Conservation (phyloP, 2,329 filamentous ascomycete species). For the Trichothecium sympodiale region DNA sequence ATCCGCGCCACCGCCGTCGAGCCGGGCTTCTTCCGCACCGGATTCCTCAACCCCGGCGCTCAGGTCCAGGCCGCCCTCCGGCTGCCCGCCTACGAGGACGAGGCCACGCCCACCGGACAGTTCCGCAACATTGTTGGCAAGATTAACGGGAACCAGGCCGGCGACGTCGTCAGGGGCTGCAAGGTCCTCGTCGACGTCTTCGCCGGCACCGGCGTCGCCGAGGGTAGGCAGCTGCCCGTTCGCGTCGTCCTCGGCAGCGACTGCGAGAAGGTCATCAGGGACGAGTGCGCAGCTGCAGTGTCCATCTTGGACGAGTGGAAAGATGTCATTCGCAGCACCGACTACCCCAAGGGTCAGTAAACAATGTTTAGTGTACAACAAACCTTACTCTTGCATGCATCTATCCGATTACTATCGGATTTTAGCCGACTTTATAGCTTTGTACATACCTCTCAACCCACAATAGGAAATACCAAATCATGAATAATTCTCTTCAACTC, state of each 20-base stretch:
- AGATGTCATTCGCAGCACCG: conserved; percentile 14
- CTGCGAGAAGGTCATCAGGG: conserved; percentile 26
- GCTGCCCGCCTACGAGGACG: conserved; percentile 19
- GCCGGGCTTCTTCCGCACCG: conserved; percentile 42
- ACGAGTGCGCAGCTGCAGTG: conserved; percentile 30
- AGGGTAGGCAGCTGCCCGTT: conserved; percentile 37
- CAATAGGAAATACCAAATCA: too few species aligned
- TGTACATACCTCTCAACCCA: too few species aligned
- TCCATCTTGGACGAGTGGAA: conserved; percentile 38
- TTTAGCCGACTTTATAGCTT: too few species aligned
- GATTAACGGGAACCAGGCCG: conserved; percentile 37
- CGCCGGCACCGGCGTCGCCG: conserved; percentile 33
- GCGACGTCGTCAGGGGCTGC: conserved; percentile 42
- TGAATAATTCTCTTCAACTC: too few species aligned
- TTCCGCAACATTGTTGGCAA: conserved; percentile 17
- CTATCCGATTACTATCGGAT: too few species aligned
- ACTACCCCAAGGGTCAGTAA: conserved; percentile 11
- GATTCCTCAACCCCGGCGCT: conserved; percentile 28
- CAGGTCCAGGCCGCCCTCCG: conserved; percentile 15
- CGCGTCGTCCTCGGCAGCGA: conserved; percentile 45
- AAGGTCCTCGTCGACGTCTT: conserved; percentile 43
- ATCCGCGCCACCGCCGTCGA: conserved; percentile 32
- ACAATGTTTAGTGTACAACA: background rate
- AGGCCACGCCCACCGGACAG: conserved; percentile 15
- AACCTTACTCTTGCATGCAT: too few species aligned